Evolutionary conservation across 2,329 filamentous ascomycete species (phyloP).

Genomic region (Neofusicoccum cordaticola): DNA sequence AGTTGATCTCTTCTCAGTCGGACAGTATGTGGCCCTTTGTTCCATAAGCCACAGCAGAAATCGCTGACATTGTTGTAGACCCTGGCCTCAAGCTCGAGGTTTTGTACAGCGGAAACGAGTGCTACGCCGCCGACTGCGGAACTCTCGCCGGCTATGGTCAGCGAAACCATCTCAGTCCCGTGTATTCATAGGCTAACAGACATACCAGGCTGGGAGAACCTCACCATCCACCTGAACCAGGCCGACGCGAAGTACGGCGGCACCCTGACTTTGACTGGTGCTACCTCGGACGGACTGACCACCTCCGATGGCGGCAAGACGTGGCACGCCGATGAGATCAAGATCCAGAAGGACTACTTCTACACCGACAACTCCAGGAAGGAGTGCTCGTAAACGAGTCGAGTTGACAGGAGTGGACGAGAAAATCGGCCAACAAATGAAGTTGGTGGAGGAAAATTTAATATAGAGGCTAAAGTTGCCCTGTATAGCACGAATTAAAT

Average conservation of each 20-base stretch:
- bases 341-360: slow-evolving; percentile 19
- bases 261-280: slow-evolving; percentile 13
- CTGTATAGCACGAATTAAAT: too few species aligned
- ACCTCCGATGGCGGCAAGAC: slow-evolving; percentile 20
- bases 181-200: not conserved
- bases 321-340: slow-evolving; percentile 19
- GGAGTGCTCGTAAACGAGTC: slow-evolving; percentile 3
- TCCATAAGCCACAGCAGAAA: not conserved
- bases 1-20: slow-evolving; percentile 16
- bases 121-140: slow-evolving; percentile 17
- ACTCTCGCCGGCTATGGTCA: slow-evolving; percentile 15
- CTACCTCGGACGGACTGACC: slow-evolving; percentile 13
- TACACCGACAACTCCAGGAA: not conserved
- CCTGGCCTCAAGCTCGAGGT: slow-evolving; percentile 19
- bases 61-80: not conserved
- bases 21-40: not conserved
- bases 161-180: too few species aligned
- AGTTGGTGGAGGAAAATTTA: too few species aligned
- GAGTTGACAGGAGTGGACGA: not conserved
- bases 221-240: slow-evolving; percentile 17
- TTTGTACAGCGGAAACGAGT: slow-evolving; percentile 25
- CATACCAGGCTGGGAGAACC: slow-evolving; percentile 16
- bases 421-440: too few species aligned
- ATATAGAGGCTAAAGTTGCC: too few species aligned
- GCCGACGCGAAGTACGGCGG: slow-evolving; percentile 14